Base-by-base conservation (phyloP, 2,329 filamentous ascomycete genomes). In the Boeremia lycopersici region DNA sequence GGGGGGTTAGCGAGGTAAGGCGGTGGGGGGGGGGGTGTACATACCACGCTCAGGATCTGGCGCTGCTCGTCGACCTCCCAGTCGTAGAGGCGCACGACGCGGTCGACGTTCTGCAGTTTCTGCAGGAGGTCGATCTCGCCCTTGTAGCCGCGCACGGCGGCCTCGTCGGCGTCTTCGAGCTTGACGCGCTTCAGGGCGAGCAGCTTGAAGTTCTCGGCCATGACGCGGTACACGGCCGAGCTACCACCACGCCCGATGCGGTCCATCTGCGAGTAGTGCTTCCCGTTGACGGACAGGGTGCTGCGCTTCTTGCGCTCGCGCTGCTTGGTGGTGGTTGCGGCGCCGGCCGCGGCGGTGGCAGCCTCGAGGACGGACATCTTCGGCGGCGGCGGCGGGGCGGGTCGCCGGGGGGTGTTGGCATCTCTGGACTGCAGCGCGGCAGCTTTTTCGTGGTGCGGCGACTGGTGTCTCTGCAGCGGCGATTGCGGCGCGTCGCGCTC, bases 281-380 rank as follows among this genome's bases (percentile, higher is more conserved):
- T 96, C 57, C 91, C 91, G 70, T 99, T 99, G 57, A 99, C 87
- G 41, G 88, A 87, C 54, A 98, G 84, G 53, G 93, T 88, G 59
- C 91, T 91, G 41, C 91, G 86, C 69, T 91, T 91, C 74, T 90
- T 92, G 70, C 84, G 64, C 79, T 92, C 73, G 82, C 70, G 82
- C 35, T 82, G 81, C 68, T 93, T 89, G 4, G 91, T 87, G 0
- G 89, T 88, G 1, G 52, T 54, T 4, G 89, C 86, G 25, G 91
- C 90, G 12, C 93, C 93, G 4, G 89, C 91, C 10, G 87, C 88
- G 1, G 89, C 86, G 1, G 93, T 97, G 2, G 92, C 93, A 3
- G 93, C 89, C 63, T 98, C 92, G n/a, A 97, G 79, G 7, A 96
- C 89, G 1, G 90, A 95, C 93, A 98, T 98, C 75, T 97, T 98